Base-by-base conservation (phyloP, 2,329 filamentous ascomycete species). In the Pyrenochaeta sp. region DNA sequence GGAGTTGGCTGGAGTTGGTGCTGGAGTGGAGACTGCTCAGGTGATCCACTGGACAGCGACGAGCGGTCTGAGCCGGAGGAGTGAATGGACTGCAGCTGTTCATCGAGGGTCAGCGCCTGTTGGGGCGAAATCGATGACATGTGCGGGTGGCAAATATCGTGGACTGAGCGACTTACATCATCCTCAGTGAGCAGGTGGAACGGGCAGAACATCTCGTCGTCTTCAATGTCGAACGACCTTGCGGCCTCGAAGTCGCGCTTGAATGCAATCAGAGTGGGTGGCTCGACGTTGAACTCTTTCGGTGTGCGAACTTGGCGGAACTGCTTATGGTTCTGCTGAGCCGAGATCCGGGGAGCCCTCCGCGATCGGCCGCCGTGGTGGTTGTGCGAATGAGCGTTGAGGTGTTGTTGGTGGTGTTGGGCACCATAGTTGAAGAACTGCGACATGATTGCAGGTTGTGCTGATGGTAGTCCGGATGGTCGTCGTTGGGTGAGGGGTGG, bases 181-280 rank as follows among this genome's bases (percentile, higher is more conserved):
- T 87, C 93, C 81, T 97, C 93, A 36, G 93, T 96, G 82, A 98
- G 84, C 69, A 98, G 86, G 77, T 90, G 89, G 63, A 83, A 83
- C 1, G 94, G 94, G 81, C 93, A 97, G 80, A 98, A 98, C 79
- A 97, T 90, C 81, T 97, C 86, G 77, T 98, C 94, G 77, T 98
- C 94, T 74, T 97, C 94, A 62, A 98, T 85, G 70, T 98, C 94
- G 74, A 98, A 98, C 9, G 93, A 97, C 58, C 93, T 88, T 58
- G 91, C 92, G 64, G 92, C 91, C 81, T 98, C 93, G 69, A 96
- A 96, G 74, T 93, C 90, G 67, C 88, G 88, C 69, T 94, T 91
- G 82, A 96, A 97, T 62, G 89, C 88, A 60, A 86, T 85, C 59
- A 96, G 83, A 50, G 89, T 86, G 22, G 88, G 88, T n/a, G 90